Evolutionary conservation across 352 stramenopile genomes (phyloP).

Genomic region (Pythium phragmiticola): DNA sequence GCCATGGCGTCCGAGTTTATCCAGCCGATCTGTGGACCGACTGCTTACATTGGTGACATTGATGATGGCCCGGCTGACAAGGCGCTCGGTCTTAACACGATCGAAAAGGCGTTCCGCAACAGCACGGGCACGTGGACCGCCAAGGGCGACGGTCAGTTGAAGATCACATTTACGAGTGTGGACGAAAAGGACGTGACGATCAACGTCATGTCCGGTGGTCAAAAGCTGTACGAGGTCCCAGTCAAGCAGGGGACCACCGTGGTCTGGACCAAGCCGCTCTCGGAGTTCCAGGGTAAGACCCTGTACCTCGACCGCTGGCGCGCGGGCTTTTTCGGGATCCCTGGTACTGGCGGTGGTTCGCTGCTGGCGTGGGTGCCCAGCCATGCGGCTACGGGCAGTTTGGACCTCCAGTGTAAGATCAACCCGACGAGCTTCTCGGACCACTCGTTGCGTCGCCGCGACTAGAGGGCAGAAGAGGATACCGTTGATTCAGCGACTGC

Average conservation of each 20-base stretch:
- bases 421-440: slow-evolving; percentile 13
- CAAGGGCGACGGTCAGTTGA: slow-evolving; percentile 37
- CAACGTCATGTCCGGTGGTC: slow-evolving; percentile 54
- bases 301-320: slow-evolving; percentile 78
- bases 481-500: no score
- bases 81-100: slow-evolving; percentile 40
- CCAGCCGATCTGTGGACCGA: slow-evolving; percentile 54
- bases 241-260: slow-evolving; percentile 39
- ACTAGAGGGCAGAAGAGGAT: neutral
- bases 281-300: slow-evolving; percentile 48
- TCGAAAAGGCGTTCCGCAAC: slow-evolving; percentile 41
- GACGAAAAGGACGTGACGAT: slow-evolving; percentile 51
- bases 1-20: slow-evolving; percentile 43
- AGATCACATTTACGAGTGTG: slow-evolving; percentile 39
- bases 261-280: slow-evolving; percentile 36
- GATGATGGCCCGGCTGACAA: slow-evolving; percentile 42
- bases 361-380: slow-evolving; percentile 58
- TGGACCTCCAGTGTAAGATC: slow-evolving; percentile 45
- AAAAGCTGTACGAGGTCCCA: slow-evolving; percentile 38
- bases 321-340: slow-evolving; percentile 49
- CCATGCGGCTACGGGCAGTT: slow-evolving; percentile 34
- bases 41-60: slow-evolving; percentile 45
- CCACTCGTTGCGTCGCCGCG: neutral
- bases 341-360: slow-evolving; percentile 57
- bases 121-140: slow-evolving; percentile 43